Base-by-base conservation (phyloP, 352 stramenopile genomes). In the Pythium guiyangense region DNA sequence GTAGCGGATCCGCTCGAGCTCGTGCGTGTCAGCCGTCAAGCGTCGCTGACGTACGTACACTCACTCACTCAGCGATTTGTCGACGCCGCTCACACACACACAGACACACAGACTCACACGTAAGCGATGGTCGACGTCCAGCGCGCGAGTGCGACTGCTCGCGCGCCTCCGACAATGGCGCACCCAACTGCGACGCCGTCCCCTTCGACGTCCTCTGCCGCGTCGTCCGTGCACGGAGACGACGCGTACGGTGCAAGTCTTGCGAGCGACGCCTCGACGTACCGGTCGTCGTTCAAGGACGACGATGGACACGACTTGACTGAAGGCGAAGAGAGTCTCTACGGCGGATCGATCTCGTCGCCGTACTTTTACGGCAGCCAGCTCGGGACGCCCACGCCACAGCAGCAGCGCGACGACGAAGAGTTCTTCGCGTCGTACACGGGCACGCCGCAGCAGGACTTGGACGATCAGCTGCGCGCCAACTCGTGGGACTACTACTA, bases 401-500 rank as follows among this genome's bases (percentile, higher is more conserved):
- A 57, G 35, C 57, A 46, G 14, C 34, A 45, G 31, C 69, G 78
- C 29, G 79, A 84, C 42, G 64, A 70, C n/a, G 72, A 90, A 51
- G 63, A 69, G 35, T 68, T 90, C 57, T 86, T 87, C 43, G 53
- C 63, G 18, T 69, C 69, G 17, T 87, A 84, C 51, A 47, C 69
- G 11, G 52, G 45, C 44, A 58, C 59, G 26, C 63, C 60, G 49
- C 66, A 62, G 54, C 66, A 70, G 34, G 66, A 77, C 14, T 66
- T 74, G 18, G 64, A 74, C 55, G 63, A 71, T 10, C 49, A 59
- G 17, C 49, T 54, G 43, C 59, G 64, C 22, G 9, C 49, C 11
- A 58, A 52, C 39, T 67, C 64, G 0, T 85, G 74, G 40, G 74
- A 85, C 48, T 70, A 79, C 22, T 84, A 79, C 61, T 82, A 76